These are phyloP conservation scores for Neocucurbitaria cava DNA, from an alignment of 2,329 filamentous ascomycete species.

Conservation along the genomic window DNA sequence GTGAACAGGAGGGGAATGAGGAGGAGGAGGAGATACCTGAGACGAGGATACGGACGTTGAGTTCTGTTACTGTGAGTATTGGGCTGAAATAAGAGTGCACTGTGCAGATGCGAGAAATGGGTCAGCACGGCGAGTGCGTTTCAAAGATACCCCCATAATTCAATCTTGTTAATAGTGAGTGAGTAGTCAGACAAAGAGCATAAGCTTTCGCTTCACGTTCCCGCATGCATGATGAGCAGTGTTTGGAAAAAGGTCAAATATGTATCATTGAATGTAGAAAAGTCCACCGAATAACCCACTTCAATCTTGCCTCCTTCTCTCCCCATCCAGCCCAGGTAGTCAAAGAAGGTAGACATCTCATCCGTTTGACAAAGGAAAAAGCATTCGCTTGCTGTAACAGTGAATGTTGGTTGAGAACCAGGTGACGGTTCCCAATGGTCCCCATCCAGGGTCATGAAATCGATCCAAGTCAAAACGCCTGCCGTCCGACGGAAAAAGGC, in stretches of 20 bases:
- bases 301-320: neutral
- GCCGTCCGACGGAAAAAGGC: neutral
- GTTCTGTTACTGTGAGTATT: slow-evolving; percentile 42
- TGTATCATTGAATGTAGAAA: slow-evolving; percentile 43
- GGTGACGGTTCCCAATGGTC: neutral
- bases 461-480: neutral
- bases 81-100: slow-evolving; percentile 32
- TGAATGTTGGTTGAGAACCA: slow-evolving; percentile 21
- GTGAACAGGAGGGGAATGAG: slow-evolving; percentile 21
- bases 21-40: slow-evolving; percentile 47
- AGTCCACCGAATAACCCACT: slow-evolving; percentile 3
- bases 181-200: neutral
- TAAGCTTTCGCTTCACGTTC: neutral
- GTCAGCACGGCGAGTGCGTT: neutral
- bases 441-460: neutral
- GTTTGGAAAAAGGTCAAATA: slow-evolving; percentile 25
- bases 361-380: slow-evolving; percentile 36
- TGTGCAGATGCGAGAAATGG: neutral
- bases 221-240: neutral
- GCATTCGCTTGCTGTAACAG: slow-evolving; percentile 22
- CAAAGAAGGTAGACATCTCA: slow-evolving; percentile 14
- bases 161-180: neutral
- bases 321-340: slow-evolving; percentile 17
- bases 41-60: slow-evolving; percentile 49
- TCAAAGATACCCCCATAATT: slow-evolving; percentile 12